Evolutionary conservation across 495 filamentous ascomycete genomes (phyloP).

Genomic region (Hypoxylon intermedium): DNA sequence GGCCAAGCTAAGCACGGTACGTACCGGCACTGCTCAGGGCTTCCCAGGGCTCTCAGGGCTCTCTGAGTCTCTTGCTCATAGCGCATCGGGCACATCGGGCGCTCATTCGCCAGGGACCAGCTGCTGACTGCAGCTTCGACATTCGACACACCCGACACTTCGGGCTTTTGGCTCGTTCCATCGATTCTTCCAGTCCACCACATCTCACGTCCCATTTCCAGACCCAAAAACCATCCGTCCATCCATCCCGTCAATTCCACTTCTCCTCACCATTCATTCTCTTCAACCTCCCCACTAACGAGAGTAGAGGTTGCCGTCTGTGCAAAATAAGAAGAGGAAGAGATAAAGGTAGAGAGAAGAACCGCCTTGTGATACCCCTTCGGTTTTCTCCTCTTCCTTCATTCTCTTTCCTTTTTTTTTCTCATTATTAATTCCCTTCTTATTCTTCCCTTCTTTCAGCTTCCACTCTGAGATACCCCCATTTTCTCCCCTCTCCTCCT

Average conservation of each 20-base stretch:
- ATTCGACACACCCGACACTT: conserved; percentile 29
- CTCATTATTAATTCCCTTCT: conserved; percentile 31
- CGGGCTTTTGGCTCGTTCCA: conserved; percentile 39
- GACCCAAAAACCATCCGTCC: conserved; percentile 40
- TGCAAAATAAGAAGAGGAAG: conserved; percentile 38
- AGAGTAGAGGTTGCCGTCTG: conserved; percentile 35
- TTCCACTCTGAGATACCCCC: conserved; percentile 31
- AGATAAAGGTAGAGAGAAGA: conserved; percentile 42
- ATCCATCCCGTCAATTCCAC: conserved; percentile 48
- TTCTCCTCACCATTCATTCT: conserved; percentile 48
- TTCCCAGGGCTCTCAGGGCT: conserved; percentile 10
- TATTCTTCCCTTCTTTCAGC: conserved; percentile 38
- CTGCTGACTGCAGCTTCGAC: conserved; percentile 37
- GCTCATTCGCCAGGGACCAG: conserved; percentile 10
- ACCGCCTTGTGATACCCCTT: conserved; percentile 38
- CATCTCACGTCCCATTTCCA: conserved; percentile 28
- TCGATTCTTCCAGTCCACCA: conserved; percentile 37
- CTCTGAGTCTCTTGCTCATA: background rate
- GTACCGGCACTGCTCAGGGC: conserved; percentile 11
- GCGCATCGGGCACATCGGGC: background rate
- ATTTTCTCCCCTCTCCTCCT: conserved; percentile 27
- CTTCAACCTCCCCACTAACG: conserved; percentile 41
- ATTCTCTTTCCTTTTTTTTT: conserved; percentile 25
- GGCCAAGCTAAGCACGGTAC: conserved; percentile 8
- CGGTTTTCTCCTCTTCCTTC: conserved; percentile 30